These are phyloP conservation scores for Phycomyces blakesleeanus DNA, from an alignment of 192 early-diverging fungal genomes.

Conservation along the genomic window DNA sequence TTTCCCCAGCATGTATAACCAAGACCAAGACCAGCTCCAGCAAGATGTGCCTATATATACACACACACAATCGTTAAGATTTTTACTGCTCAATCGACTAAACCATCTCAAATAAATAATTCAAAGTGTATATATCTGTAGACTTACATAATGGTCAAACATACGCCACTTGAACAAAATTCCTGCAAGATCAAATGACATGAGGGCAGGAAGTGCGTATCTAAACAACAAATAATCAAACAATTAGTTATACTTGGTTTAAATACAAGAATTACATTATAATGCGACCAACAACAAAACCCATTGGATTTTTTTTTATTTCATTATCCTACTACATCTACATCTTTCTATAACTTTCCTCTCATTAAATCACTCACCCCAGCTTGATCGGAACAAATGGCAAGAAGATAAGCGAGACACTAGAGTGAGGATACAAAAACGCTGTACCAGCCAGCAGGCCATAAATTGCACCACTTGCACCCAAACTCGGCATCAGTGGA, in stretches of 20 bases:
- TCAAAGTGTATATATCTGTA: no score
- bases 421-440: constrained; percentile 52
- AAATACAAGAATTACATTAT: no score
- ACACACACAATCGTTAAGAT: no score
- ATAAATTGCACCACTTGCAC: constrained; percentile 82
- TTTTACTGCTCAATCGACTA: no score
- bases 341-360: no score
- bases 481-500: constrained; percentile 61
- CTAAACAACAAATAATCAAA: no score
- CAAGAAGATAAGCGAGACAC: constrained; percentile 60
- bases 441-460: constrained; percentile 61
- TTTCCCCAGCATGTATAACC: constrained; percentile 53
- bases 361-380: constrained; percentile 23
- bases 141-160: constrained; percentile 75
- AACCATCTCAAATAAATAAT: no score
- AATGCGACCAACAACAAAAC: no score
- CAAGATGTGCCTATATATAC: constrained; percentile 53
- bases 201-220: constrained; percentile 65
- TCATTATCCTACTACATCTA: no score
- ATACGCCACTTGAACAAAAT: constrained; percentile 66
- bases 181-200: constrained; percentile 71
- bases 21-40: constrained; percentile 61
- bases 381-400: constrained; percentile 45
- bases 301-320: no score
- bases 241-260: no score